Evolutionary conservation across 345 rosid genomes (phyloP), one percentile per base, ranked within the genome.

Genomic region (Citrus cavaleriei): DNA sequence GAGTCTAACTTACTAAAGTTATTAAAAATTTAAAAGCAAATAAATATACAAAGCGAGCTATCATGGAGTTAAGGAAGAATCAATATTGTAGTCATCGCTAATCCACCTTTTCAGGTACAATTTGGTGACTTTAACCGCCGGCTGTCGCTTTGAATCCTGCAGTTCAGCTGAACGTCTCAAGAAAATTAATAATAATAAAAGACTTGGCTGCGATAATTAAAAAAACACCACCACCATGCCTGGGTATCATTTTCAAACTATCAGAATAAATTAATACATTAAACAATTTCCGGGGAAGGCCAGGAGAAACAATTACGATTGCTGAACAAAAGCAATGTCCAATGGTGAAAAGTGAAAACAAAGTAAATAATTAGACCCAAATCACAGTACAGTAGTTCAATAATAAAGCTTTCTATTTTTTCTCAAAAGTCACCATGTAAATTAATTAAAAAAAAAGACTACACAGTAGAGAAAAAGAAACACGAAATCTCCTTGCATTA

Each of bases 101-200:
- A 14, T 66, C 62, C 3, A 32, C 74, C 13, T 37, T 74, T 65
- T 66, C 14, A 24, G 38, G 66, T 54, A 24, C 37, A 24, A 35
- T 30, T 32, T 37, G 28, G 66, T 55, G 79, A 67, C 73, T 57
- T 74, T 32, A 30, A 27, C 42, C 16, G 69, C 35, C 6, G 62
- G 51, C 30, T 58, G 58, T 46, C 35, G 55, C 82, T 14, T 64
- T 57, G 74, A 70, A 55, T 30, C 71, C 70, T 72, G 12, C 71
- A 54, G 37, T 49, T 62, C 68, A 62, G 75, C 67, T 65, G 30
- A 37, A 24, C 3, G 35, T 72, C 22, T 37, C 60, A 19, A 18
- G 40, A 77, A 54, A 38, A 16, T 35, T 55, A 46, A 46, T 46
- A 46, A 46, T 46, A 13, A 46, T 46, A 46, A 3, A 46, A 46